Evolutionary conservation across 2,329 filamentous ascomycete genomes (phyloP), one percentile per base, ranked within the genome.

Genomic region (Aspergillus intermedius): DNA sequence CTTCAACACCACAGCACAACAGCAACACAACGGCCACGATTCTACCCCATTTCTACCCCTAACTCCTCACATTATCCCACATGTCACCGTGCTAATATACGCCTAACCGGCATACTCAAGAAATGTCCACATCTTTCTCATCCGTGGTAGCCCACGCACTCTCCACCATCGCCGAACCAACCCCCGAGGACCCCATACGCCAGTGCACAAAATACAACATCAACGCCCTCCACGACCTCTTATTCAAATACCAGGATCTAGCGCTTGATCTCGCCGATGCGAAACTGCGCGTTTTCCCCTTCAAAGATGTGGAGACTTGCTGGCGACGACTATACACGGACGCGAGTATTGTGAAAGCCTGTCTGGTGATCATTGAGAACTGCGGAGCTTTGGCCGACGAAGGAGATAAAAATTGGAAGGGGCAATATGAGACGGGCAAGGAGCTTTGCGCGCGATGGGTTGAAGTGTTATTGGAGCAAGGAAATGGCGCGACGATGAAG

Each of bases 241-340:
- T 73, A 17, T 54, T 65, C 21, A 54, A 62, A 10, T 42, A 60
- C 8, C 67, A 74, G 5, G 63, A 74, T 19, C 63, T 72, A 25
- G 74, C 74, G 4, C 58, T 79, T 25, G 54, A 65, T 22, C 62
- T 80, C 21, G 77, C 80, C 0, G 71, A 80, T 49, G 63, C 73
- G 40, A 76, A 78, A 49, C 59, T 83, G 44, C 74, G 78, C 57
- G 71, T 77, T 6, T 81, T 77, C 43, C 79, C 77, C 1, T 83
- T 78, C 58, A 76, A 74, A 46, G 69, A 79, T 50, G 79, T 83
- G 25, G 74, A 76, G 40, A 60, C 56, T 2, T 77, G 76, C 54
- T 84, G 80, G 80, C 67, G 77, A 45, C 68, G 79, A 35, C 60
- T 82, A 28, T 81, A 80, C 57, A 78, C 76, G 1, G 81, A 83